phyloP scores from a whole-genome alignment of 352 stramenopile genomes.

The Phytophthora aleatoria region DNA sequence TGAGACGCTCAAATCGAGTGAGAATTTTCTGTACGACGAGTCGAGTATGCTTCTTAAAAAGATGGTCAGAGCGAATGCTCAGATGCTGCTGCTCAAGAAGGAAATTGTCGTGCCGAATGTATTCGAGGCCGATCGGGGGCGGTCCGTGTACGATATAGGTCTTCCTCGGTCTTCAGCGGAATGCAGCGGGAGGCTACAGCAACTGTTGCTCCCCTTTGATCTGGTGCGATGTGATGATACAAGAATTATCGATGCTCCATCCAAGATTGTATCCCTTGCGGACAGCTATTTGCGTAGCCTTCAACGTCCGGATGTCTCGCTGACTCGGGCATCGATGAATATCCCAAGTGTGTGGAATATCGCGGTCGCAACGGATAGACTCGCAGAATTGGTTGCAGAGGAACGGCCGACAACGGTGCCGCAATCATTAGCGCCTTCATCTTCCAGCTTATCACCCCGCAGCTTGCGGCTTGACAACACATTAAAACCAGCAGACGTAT shows the following conservation, averaged over 20 bases:
- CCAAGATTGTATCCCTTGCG: constrained; percentile 23
- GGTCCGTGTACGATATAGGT: background rate
- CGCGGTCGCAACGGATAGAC: background rate
- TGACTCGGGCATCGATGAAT: constrained; percentile 42
- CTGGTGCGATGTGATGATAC: constrained; percentile 31
- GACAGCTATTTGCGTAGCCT: constrained; percentile 21
- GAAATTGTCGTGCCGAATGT: constrained; percentile 24
- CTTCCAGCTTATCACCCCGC: background rate
- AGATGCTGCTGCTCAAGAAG: constrained; percentile 16
- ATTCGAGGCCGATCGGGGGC: constrained; percentile 20
- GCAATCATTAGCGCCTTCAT: constrained; percentile 1
- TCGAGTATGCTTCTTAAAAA: constrained; percentile 25
- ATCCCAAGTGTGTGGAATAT: constrained; percentile 40
- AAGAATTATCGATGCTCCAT: constrained; percentile 18
- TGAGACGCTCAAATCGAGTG: constrained; percentile 8
- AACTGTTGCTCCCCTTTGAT: constrained; percentile 34
- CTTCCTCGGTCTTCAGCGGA: constrained; percentile 1
- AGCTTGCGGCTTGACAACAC: background rate
- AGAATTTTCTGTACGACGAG: constrained; percentile 22
- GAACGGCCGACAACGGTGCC: constrained; percentile 1
- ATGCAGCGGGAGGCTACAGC: constrained; percentile 10
- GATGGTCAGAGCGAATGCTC: constrained; percentile 21
- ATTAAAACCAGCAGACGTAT: background rate
- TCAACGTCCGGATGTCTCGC: constrained; percentile 21
- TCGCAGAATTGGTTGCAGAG: constrained; percentile 21